Evolutionary conservation across 768 basidiomycete species (phyloP).

Genomic region (Hericium rajendrae): DNA sequence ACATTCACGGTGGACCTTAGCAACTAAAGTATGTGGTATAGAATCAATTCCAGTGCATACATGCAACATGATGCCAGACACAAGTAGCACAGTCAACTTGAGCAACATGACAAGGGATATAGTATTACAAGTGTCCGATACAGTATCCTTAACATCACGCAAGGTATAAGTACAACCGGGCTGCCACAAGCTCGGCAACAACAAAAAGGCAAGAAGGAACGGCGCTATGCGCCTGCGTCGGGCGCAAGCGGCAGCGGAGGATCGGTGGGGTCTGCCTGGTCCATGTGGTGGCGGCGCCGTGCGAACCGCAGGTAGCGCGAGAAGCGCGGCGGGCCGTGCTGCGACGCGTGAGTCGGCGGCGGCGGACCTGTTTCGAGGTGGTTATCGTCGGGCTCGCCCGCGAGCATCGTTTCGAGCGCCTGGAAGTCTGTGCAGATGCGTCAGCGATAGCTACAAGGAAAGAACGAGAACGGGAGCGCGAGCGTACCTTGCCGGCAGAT

Average conservation of each 20-base stretch:
- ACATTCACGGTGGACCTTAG: no score
- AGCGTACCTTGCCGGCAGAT: conserved; percentile 79
- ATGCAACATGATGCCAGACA: no score
- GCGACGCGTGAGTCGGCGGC: conserved; percentile 9
- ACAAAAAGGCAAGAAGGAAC: no score
- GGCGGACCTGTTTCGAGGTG: conserved; percentile 10
- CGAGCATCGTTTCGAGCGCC: conserved; percentile 25
- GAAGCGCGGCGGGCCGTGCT: conserved; percentile 19
- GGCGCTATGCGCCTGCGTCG: neutral
- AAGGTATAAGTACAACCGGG: no score
- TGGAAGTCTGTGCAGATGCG: conserved; percentile 22
- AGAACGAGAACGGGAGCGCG: neutral
- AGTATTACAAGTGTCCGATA: no score
- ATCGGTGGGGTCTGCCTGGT: conserved; percentile 19
- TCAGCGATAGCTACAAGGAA: neutral
- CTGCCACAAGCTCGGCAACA: no score
- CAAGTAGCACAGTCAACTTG: no score
- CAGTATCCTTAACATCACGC: no score
- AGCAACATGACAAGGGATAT: no score
- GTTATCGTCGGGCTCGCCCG: conserved; percentile 10
- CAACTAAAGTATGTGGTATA: no score
- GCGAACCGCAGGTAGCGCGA: conserved; percentile 26
- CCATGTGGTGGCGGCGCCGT: conserved; percentile 15
- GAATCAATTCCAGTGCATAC: no score
- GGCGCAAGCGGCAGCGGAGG: neutral